Evolutionary conservation across 1,139 yeast genomes (phyloP), one percentile per base, ranked within the genome.

Genomic region (Candida labiduridarum): DNA sequence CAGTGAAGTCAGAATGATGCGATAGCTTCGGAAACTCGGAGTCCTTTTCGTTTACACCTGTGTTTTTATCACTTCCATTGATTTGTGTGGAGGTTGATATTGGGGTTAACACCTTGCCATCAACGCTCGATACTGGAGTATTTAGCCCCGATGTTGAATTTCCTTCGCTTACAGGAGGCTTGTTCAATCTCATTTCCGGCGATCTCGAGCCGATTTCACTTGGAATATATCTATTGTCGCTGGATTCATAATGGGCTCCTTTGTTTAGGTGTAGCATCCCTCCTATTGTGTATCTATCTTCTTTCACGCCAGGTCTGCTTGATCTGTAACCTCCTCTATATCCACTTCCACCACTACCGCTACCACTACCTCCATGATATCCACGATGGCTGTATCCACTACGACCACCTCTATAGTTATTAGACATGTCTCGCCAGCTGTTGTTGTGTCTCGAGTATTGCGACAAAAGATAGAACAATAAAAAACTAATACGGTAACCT

Each of bases 31-130:
- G 53, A 50, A 71, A 71, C 22, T 65, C 63, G 14, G 58, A 52
- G 55, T 76, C 80, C 41, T 57, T 58, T 2, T 62, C 59, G 53
- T 75, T 74, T 11, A 57, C 56, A 0, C 79, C 79, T 0, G 76
- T 65, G 9, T 18, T 46, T 15, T 66, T 64, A 51, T 72, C 65
- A 1, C 78, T 71, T 6, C 79, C 76, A 3, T 16, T 19, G 11
- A 34, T 11, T 15, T 12, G 34, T 5, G 25, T 19, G 14, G 39
- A 6, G 10, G 25, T 33, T 12, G 44, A 34, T 27, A 49, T 35
- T 4, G 42, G 44, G 15, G 35, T 31, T 18, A 36, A 38, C n/a
- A 40, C 46, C 14, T 38, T 40, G 35, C 45, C 38, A 27, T 30
- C 49, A 11, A 25, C 8, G n/a, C 18, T 35, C 18, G 54, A 43